These are phyloP conservation scores for Whalleya microplaca DNA, from an alignment of 2,329 filamentous ascomycete genomes.

Conservation along the genomic window DNA sequence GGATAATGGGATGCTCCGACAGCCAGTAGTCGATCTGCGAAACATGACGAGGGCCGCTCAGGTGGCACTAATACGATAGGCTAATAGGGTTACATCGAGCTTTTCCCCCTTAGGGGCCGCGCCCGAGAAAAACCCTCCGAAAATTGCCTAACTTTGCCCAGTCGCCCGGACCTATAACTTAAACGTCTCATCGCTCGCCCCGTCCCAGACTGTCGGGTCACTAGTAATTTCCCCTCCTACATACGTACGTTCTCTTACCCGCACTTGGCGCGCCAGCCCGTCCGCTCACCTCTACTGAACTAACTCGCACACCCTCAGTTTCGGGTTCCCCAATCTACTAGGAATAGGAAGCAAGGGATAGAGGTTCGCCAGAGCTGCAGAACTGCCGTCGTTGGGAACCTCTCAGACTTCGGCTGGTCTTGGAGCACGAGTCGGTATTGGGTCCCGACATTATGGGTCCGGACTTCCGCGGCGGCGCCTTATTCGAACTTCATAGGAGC, in stretches of 20 bases:
- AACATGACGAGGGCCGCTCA: background rate
- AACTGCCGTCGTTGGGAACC: conserved; percentile 11
- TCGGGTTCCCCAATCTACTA: background rate
- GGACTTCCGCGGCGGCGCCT: conserved; percentile 4
- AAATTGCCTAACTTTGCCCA: conserved; percentile 12
- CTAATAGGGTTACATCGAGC: conserved; percentile 21
- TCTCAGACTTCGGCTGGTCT: background rate
- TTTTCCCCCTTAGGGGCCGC: conserved; percentile 15
- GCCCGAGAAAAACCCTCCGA: conserved; percentile 19
- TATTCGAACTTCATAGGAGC: conserved; percentile 7
- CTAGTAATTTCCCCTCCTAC: conserved; percentile 11
- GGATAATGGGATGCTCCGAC: background rate
- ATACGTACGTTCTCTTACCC: conserved; percentile 16
- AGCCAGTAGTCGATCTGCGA: background rate
- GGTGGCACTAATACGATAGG: background rate
- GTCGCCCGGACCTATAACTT: conserved; percentile 7
- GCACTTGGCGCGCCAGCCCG: conserved; percentile 10
- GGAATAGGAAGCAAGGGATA: conserved; percentile 9
- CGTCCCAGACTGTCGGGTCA: conserved; percentile 27
- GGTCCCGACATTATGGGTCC: conserved; percentile 4
- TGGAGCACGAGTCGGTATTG: conserved; percentile 4
- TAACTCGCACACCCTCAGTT: conserved; percentile 2
- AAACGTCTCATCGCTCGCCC: conserved; percentile 19
- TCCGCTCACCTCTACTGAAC: conserved; percentile 4
- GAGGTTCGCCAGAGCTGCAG: conserved; percentile 6